Percentiles rank a stretch among this genome's conserved stretches.
These are phyloP conservation scores for Rhodotorula sp. DNA, from an alignment of 1,284 basidiomycete genomes.

Conservation along the genomic window DNA sequence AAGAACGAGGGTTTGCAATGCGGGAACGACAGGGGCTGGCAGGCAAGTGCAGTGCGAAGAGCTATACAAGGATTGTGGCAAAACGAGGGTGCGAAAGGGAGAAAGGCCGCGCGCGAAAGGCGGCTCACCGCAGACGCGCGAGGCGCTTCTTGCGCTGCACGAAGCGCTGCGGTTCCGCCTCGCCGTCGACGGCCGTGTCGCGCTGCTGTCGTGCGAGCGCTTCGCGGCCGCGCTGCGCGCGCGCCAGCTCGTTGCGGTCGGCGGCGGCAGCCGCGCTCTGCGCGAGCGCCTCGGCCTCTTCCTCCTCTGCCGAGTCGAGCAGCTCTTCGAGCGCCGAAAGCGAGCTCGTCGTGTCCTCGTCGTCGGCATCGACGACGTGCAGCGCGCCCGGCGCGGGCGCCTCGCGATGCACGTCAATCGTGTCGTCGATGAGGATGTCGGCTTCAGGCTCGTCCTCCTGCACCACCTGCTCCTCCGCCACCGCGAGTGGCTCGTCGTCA, in stretches of 20 bases:
- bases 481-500: neutral
- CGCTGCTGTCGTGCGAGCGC: neutral
- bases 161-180: no score
- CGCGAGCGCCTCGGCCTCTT: neutral
- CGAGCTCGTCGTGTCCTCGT: neutral
- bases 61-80: no score
- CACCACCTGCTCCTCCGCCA: neutral
- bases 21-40: no score
- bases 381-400: constrained; percentile 43
- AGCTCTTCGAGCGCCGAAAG: constrained; percentile 14
- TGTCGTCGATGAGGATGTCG: constrained; percentile 50
- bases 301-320: constrained; percentile 28
- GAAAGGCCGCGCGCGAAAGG: no score
- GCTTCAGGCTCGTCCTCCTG: constrained; percentile 45
- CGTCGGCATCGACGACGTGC: constrained; percentile 42
- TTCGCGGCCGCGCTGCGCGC: neutral
- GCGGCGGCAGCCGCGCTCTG: neutral
- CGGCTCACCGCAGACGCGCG: no score
- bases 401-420: constrained; percentile 43
- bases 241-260: neutral
- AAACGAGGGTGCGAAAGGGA: no score
- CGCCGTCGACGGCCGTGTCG: neutral
- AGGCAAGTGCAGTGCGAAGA: no score
- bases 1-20: no score
- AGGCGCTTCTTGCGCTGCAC: no score